phyloP scores from a whole-genome alignment of 768 basidiomycete species.

The Clavulina sp. region DNA sequence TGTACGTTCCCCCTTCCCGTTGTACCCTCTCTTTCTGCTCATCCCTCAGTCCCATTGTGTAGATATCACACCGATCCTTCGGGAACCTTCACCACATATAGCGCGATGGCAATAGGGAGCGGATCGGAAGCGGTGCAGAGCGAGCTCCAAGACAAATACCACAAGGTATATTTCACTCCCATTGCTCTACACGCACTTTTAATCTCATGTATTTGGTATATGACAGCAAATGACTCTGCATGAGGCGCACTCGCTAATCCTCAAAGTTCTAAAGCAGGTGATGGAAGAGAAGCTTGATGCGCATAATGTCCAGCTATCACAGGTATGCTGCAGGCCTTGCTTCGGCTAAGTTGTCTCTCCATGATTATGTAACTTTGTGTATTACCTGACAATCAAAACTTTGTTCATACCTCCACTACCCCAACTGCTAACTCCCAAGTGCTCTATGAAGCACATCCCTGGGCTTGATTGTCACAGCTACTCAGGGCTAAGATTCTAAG shows the following conservation, averaged over 20 bases:
- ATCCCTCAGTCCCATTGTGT: conserved; percentile 2
- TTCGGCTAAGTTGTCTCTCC: too few species aligned
- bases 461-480: too few species aligned
- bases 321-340: conserved; percentile 33
- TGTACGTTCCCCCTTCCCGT: conserved; percentile 34
- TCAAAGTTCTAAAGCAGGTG: conserved; percentile 91
- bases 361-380: too few species aligned
- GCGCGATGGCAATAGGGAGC: conserved; percentile 96
- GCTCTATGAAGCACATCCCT: too few species aligned
- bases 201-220: background rate
- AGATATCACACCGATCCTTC: conserved; percentile 98
- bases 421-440: too few species aligned
- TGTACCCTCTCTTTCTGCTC: too few species aligned
- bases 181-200: background rate
- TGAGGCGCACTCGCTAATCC: conserved; percentile 73
- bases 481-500: too few species aligned
- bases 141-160: conserved; percentile 93
- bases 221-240: conserved; percentile 76
- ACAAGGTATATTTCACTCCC: conserved; percentile 50
- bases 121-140: conserved; percentile 96
- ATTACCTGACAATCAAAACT: background rate
- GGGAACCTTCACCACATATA: conserved; percentile 89
- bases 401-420: too few species aligned
- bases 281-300: conserved; percentile 99
- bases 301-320: conserved; percentile 94